Evolutionary conservation across 1,284 basidiomycete species (phyloP).

Genomic region (Wallemia hederae): DNA sequence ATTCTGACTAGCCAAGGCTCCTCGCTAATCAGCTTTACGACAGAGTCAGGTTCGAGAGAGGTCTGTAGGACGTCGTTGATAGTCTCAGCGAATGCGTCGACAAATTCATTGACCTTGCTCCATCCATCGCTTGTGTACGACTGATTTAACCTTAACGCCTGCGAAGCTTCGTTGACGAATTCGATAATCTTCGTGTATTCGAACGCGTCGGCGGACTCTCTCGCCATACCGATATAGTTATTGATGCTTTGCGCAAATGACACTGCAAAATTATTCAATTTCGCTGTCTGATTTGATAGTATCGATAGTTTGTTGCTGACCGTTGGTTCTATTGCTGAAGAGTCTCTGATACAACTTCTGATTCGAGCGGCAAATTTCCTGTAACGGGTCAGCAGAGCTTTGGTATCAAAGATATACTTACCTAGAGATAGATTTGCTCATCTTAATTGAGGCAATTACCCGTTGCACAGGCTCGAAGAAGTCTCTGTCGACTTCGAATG

Average conservation of each 20-base stretch:
- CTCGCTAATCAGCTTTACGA: conserved; percentile 41
- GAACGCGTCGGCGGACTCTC: conserved; percentile 43
- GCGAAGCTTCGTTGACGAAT: conserved; percentile 28
- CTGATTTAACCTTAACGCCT: background rate
- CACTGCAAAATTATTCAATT: background rate
- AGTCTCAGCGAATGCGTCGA: conserved; percentile 19
- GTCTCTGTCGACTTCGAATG: conserved; percentile 35
- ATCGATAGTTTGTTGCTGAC: conserved; percentile 39
- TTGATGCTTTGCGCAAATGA: conserved; percentile 63
- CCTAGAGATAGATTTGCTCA: conserved; percentile 50
- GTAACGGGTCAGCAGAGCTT: background rate
- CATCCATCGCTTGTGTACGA: background rate
- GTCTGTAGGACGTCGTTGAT: conserved; percentile 36
- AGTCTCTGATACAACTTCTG: conserved; percentile 43
- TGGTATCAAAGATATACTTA: conserved; percentile 15
- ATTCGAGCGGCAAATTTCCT: conserved; percentile 63
- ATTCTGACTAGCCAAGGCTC: conserved; percentile 73
- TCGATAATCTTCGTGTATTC: conserved; percentile 36
- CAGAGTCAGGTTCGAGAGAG: conserved; percentile 42
- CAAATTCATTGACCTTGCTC: background rate
- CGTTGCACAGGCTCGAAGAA: conserved; percentile 52
- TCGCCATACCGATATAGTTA: conserved; percentile 42
- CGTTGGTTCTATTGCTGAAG: conserved; percentile 36
- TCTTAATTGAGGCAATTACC: conserved; percentile 47
- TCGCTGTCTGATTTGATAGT: conserved; percentile 14